phyloP scores from a whole-genome alignment of 352 stramenopile genomes.

The Pythium guiyangense region DNA sequence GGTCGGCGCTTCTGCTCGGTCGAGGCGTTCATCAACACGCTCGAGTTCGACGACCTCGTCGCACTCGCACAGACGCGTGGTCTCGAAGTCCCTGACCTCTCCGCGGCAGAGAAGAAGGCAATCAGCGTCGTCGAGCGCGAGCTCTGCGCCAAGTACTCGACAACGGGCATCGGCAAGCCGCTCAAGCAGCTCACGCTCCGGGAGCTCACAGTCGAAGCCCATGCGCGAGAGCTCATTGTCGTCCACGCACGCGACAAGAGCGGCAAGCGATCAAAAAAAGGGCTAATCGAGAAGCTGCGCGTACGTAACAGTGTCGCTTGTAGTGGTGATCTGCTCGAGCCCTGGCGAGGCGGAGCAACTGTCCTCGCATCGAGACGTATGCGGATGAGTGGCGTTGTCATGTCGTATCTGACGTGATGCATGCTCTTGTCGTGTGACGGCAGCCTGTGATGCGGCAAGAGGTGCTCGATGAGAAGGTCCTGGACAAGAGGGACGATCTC shows the following conservation, averaged over 20 bases:
- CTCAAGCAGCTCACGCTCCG: slow-evolving; percentile 54
- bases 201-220: slow-evolving; percentile 54
- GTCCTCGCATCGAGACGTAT: too few species aligned
- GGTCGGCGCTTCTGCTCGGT: slow-evolving; percentile 55
- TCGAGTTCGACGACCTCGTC: slow-evolving; percentile 42
- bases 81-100: slow-evolving; percentile 24
- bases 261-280: slow-evolving; percentile 59
- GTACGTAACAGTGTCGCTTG: slow-evolving; percentile 11
- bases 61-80: slow-evolving; percentile 18
- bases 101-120: slow-evolving; percentile 22
- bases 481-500: slow-evolving; percentile 36
- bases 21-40: slow-evolving; percentile 42
- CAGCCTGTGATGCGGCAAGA: slow-evolving; percentile 28
- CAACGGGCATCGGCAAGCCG: slow-evolving; percentile 33
- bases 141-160: slow-evolving; percentile 26
- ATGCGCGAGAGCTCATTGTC: slow-evolving; percentile 36
- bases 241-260: slow-evolving; percentile 27
- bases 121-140: slow-evolving; percentile 54
- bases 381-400: background rate
- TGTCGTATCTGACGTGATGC: background rate
- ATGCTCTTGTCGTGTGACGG: too few species aligned
- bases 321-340: background rate
- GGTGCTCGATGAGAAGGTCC: slow-evolving; percentile 23
- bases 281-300: slow-evolving; percentile 46
- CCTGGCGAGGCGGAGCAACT: too few species aligned